phyloP scores from a whole-genome alignment of 2,329 filamentous ascomycete species.

The Dryadomyces quercivorus region DNA sequence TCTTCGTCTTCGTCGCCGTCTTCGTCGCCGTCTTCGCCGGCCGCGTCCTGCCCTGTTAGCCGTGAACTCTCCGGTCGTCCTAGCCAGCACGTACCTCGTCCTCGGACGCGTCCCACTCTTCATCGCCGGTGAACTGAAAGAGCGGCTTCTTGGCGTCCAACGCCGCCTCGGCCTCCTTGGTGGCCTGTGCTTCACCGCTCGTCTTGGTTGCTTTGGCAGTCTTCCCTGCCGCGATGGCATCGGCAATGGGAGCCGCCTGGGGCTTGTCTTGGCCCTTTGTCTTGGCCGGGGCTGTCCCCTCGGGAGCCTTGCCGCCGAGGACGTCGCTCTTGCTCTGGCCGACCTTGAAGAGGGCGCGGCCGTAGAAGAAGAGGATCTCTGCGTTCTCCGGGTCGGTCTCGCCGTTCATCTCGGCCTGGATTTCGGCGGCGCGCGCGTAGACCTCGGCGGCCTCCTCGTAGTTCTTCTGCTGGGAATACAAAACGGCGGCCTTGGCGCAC shows the following conservation, averaged over 20 bases:
- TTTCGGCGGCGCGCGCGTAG: constrained; percentile 77
- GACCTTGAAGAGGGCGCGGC: constrained; percentile 84
- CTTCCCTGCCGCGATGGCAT: constrained; percentile 16
- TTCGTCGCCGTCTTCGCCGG: constrained; percentile 19
- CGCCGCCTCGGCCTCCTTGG: constrained; percentile 17
- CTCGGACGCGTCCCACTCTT: constrained; percentile 80
- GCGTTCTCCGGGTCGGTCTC: constrained; percentile 86
- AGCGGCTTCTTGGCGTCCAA: constrained; percentile 54
- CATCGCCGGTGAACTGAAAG: constrained; percentile 89
- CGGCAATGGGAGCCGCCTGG: constrained; percentile 22
- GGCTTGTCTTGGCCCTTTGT: constrained; percentile 24
- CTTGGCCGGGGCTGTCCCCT: constrained; percentile 19
- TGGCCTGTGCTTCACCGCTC: constrained; percentile 16
- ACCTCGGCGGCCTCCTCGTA: constrained; percentile 76
- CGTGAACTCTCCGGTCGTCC: too few relatives aligned
- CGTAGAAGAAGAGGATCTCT: constrained; percentile 88
- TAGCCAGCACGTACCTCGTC: constrained; percentile 39
- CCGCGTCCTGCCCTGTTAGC: background rate
- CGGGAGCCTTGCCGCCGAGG: constrained; percentile 65
- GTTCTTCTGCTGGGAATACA: constrained; percentile 74
- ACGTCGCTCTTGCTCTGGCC: constrained; percentile 93
- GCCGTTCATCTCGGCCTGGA: constrained; percentile 85
- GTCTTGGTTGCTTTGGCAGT: too few relatives aligned
- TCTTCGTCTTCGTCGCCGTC: constrained; percentile 51
- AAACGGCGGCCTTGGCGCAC: constrained; percentile 65